Evolutionary conservation across 345 rosid genomes (phyloP).

Genomic region (Passiflora organensis): DNA sequence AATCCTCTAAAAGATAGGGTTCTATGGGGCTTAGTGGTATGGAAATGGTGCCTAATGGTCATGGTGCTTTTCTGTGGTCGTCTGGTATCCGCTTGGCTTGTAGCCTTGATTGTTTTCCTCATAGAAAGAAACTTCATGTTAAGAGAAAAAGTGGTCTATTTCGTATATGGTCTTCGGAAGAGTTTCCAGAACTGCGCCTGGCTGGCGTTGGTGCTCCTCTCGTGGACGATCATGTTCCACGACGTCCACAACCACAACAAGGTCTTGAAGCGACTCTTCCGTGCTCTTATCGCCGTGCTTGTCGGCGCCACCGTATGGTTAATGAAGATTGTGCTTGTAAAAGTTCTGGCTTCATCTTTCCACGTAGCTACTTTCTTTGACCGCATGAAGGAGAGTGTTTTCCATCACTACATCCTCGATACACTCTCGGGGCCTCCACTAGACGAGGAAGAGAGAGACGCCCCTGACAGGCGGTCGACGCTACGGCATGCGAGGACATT

Average conservation of each 20-base stretch:
- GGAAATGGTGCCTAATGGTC: constrained; percentile 56
- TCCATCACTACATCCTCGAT: constrained; percentile 41
- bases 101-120: constrained; percentile 27
- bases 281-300: constrained; percentile 31
- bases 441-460: constrained; percentile 5
- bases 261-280: constrained; percentile 25
- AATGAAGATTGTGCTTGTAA: constrained; percentile 43
- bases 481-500: no score
- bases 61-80: constrained; percentile 38
- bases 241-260: constrained; percentile 31
- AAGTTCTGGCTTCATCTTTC: constrained; percentile 49
- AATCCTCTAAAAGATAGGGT: no score
- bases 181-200: constrained; percentile 40
- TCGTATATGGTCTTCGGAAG: constrained; percentile 34
- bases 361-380: constrained; percentile 56
- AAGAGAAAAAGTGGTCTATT: constrained; percentile 39
- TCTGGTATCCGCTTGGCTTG: constrained; percentile 33
- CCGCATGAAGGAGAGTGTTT: constrained; percentile 57
- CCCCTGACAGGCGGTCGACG: neutral
- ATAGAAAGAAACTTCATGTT: constrained; percentile 41
- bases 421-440: constrained; percentile 39
- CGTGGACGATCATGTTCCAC: constrained; percentile 32
- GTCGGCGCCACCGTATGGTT: constrained; percentile 52
- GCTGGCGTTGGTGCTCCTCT: constrained; percentile 30
- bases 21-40: constrained; percentile 32